phyloP scores from a whole-genome alignment of 75 land plant genomes.

The Adiantum capillusveneris region DNA sequence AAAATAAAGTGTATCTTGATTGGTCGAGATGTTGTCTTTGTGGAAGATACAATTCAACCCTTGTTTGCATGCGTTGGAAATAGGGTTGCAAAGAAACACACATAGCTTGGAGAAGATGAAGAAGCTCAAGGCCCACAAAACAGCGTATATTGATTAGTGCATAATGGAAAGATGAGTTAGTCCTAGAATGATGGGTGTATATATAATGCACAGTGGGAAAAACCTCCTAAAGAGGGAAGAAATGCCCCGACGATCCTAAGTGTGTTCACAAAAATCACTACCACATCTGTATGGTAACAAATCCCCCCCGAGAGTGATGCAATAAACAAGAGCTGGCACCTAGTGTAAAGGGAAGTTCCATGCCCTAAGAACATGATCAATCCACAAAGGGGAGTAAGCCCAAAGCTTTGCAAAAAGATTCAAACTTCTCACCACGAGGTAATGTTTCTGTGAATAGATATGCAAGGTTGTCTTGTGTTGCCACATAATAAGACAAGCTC shows the following conservation, averaged over 20 bases:
- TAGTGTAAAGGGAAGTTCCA: background rate
- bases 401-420: constrained; percentile 4
- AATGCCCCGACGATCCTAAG: constrained; percentile 1
- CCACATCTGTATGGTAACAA: background rate
- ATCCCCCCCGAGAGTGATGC: constrained; percentile 3
- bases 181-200: background rate
- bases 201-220: background rate
- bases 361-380: background rate
- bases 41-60: no score
- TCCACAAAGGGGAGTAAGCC: constrained; percentile 7
- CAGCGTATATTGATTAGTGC: no score
- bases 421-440: constrained; percentile 1
- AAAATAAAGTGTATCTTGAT: no score
- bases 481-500: constrained; percentile 1
- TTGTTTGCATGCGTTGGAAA: no score
- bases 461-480: background rate
- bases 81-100: background rate
- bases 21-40: no score
- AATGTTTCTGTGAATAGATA: background rate
- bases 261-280: background rate
- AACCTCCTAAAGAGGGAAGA: background rate
- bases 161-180: background rate
- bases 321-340: constrained; percentile 4
- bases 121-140: background rate
- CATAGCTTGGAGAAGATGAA: background rate